Conservation (phyloP, 2,329 filamentous ascomycete species). For the Talaromyces islandicus region DNA sequence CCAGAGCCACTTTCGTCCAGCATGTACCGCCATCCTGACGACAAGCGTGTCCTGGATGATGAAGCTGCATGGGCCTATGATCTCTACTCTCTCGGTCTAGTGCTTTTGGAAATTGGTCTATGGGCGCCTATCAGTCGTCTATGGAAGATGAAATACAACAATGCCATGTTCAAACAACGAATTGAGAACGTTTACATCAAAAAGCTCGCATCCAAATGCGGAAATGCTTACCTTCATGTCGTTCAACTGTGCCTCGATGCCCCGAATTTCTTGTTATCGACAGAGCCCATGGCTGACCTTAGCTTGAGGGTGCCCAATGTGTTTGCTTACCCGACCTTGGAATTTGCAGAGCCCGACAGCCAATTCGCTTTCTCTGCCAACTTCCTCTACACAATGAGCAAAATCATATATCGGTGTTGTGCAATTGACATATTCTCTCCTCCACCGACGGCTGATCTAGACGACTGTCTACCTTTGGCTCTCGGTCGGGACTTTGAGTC, state of each 20-base stretch:
- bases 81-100: constrained; percentile 56
- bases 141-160: constrained; percentile 60
- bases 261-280: constrained; percentile 44
- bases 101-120: constrained; percentile 58
- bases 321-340: constrained; percentile 38
- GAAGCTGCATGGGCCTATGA: constrained; percentile 43
- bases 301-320: constrained; percentile 34
- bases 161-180: constrained; percentile 56
- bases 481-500: constrained; percentile 29
- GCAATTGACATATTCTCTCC: constrained; percentile 37
- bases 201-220: constrained; percentile 57
- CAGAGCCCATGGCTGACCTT: constrained; percentile 37
- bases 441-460: constrained; percentile 34
- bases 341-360: constrained; percentile 33
- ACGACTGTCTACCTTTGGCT: constrained; percentile 37
- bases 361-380: constrained; percentile 40
- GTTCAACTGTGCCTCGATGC: constrained; percentile 57
- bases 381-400: constrained; percentile 38
- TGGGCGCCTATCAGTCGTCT: constrained; percentile 58
- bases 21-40: constrained; percentile 57
- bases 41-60: constrained; percentile 33
- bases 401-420: constrained; percentile 37
- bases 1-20: constrained; percentile 44
- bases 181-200: constrained; percentile 59
- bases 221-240: constrained; percentile 57